A percentile compares a stretch with the other conserved stretches of the same genome.
Conservation (phyloP, 169 alveolate genomes). For the Sarcocystis neurona region DNA sequence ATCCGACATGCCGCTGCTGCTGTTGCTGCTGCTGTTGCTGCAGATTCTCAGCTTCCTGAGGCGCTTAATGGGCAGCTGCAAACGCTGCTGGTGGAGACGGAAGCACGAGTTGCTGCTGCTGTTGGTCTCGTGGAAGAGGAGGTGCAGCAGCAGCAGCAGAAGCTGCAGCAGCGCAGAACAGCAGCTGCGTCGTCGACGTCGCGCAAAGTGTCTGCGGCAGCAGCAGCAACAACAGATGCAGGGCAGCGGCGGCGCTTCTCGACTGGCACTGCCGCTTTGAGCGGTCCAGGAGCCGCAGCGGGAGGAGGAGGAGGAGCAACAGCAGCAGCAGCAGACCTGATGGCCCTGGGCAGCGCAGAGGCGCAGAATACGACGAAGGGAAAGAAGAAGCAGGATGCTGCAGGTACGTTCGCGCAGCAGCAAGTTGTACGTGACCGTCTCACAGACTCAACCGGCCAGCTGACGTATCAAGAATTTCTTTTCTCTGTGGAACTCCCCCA, state of each 20-base stretch:
- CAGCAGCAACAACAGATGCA: not conserved
- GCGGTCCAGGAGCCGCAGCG: not conserved
- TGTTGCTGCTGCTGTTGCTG: not conserved
- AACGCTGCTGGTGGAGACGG: constrained; percentile 2
- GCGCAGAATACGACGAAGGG: too few relatives aligned
- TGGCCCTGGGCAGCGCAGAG: too few relatives aligned
- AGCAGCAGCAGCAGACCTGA: too few relatives aligned
- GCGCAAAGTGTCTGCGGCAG: not conserved
- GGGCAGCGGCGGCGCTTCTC: not conserved
- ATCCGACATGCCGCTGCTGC: too few relatives aligned
- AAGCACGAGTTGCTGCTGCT: constrained; percentile 38
- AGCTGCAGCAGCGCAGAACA: not conserved
- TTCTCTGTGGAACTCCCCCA: too few relatives aligned
- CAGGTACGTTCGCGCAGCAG: too few relatives aligned
- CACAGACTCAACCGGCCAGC: too few relatives aligned
- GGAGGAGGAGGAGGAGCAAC: too few relatives aligned
- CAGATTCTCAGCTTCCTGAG: constrained; percentile 32
- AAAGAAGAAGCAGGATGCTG: too few relatives aligned
- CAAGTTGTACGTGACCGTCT: too few relatives aligned
- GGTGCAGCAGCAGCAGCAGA: not conserved
- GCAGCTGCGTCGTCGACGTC: not conserved
- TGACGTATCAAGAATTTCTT: too few relatives aligned
- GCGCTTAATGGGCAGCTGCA: constrained; percentile 5
- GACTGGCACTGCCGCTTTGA: not conserved
- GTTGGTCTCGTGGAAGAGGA: constrained; percentile 7